A percentile compares a stretch with the other conserved stretches of the same genome.
Conservation (phyloP, 768 basidiomycete species). For the Mycena galericulata region DNA sequence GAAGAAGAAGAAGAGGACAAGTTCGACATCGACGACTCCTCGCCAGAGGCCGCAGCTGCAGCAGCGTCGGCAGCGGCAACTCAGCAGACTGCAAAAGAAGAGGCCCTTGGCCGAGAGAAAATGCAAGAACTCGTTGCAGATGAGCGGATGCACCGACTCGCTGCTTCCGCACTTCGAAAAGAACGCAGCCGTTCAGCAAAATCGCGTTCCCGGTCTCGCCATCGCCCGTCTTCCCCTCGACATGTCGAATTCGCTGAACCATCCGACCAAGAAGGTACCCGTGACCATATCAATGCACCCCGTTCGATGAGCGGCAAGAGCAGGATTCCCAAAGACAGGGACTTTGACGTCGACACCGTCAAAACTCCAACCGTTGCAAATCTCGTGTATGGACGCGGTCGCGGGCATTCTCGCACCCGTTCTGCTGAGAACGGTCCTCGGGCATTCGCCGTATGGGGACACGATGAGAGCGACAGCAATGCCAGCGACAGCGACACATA, state of each 20-base stretch:
- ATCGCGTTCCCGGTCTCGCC: slow-evolving; percentile 66
- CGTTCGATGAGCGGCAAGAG: slow-evolving; percentile 58
- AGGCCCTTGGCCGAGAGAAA: slow-evolving; percentile 44
- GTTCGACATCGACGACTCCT: slow-evolving; percentile 95
- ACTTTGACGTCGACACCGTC: slow-evolving; percentile 63
- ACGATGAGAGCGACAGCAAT: slow-evolving; percentile 90
- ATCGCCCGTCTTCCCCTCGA: slow-evolving; percentile 63
- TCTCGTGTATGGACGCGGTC: slow-evolving; percentile 42
- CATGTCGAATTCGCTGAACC: slow-evolving; percentile 66
- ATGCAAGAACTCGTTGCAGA: slow-evolving; percentile 43
- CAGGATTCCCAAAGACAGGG: slow-evolving; percentile 71
- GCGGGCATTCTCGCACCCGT: slow-evolving; percentile 50
- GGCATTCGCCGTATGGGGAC: slow-evolving; percentile 89
- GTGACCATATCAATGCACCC: slow-evolving; percentile 63
- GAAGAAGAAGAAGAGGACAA: slow-evolving; percentile 68
- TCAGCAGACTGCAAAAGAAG: slow-evolving; percentile 34
- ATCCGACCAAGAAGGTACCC: slow-evolving; percentile 56
- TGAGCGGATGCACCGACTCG: slow-evolving; percentile 43
- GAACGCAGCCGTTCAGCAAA: slow-evolving; percentile 52
- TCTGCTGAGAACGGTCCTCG: slow-evolving; percentile 58
- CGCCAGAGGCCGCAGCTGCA: slow-evolving; percentile 60
- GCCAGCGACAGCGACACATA: slow-evolving; percentile 74
- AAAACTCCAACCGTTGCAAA: slow-evolving; percentile 73
- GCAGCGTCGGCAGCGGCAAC: slow-evolving; percentile 35
- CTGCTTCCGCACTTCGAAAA: slow-evolving; percentile 47